Percentiles rank a stretch among this genome's conserved stretches.
Conservation (phyloP, 257 asterid genomes). For the Euphrasia confusa region DNA sequence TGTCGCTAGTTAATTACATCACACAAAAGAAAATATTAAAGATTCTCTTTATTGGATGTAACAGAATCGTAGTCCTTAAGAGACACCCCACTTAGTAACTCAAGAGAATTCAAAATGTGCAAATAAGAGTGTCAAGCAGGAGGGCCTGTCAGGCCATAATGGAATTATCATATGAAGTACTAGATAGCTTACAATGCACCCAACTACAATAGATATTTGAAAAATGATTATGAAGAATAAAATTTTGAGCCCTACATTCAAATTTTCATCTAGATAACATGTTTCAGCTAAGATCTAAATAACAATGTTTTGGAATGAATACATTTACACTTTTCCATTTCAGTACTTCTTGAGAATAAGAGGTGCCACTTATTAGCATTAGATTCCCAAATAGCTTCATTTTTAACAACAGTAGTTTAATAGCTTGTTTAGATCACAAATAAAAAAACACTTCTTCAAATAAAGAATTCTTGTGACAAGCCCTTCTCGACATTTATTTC, state of each 20-base stretch:
- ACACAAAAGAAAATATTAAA: neutral
- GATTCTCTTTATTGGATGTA: neutral
- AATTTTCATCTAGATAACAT: neutral
- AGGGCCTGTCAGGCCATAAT: neutral
- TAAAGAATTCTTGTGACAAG: slow-evolving; percentile 14
- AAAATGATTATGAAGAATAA: slow-evolving; percentile 3
- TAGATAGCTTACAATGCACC: neutral
- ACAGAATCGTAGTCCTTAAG: neutral
- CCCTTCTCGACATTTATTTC: neutral
- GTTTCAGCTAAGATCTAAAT: neutral
- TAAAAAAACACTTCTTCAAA: neutral
- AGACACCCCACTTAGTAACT: neutral
- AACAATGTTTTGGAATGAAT: neutral
- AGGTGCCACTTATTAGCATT: neutral
- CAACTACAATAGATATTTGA: neutral
- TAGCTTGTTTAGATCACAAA: slow-evolving; percentile 2
- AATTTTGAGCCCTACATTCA: neutral
- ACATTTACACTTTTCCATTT: neutral
- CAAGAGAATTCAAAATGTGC: neutral
- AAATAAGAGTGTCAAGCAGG: slow-evolving; percentile 1
- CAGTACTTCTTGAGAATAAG: neutral
- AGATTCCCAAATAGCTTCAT: too few relatives aligned
- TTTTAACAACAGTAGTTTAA: neutral
- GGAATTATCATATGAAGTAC: neutral
- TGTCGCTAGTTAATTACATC: neutral